A percentile compares a stretch with the other conserved stretches of the same genome.
These are phyloP conservation scores for Penicillium daleae DNA, from an alignment of 495 filamentous ascomycete genomes.

Conservation along the genomic window DNA sequence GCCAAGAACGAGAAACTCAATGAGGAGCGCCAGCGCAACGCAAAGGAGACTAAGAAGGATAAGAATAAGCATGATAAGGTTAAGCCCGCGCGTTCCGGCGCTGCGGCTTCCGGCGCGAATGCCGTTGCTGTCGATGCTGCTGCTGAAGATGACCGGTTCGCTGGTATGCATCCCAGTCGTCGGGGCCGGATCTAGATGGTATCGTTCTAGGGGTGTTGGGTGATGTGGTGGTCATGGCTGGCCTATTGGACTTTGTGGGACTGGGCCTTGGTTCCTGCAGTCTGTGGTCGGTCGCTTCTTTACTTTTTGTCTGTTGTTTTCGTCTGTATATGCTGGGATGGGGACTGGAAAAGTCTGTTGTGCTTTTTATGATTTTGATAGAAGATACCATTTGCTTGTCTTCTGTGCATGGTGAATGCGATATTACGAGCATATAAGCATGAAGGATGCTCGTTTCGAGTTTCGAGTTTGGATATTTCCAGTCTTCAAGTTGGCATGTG, in stretches of 20 bases:
- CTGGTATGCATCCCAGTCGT: constrained; percentile 63
- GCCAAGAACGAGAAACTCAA: constrained; percentile 87
- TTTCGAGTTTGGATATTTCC: not conserved
- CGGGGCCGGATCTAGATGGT: constrained; percentile 47
- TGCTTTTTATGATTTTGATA: constrained; percentile 22
- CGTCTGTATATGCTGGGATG: constrained; percentile 13
- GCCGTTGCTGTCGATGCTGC: constrained; percentile 23
- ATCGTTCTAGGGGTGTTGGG: not conserved
- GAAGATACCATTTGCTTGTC: constrained; percentile 24
- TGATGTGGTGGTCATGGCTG: constrained; percentile 2
- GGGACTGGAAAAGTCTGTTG: constrained; percentile 16
- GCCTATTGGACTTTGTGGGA: too few species aligned
- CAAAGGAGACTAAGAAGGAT: constrained; percentile 54
- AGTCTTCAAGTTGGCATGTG: not conserved
- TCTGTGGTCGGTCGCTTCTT: too few species aligned
- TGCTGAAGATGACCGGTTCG: constrained; percentile 40
- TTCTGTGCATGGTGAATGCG: constrained; percentile 19
- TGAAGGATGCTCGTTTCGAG: not conserved
- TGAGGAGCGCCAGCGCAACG: constrained; percentile 70
- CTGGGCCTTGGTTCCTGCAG: not conserved
- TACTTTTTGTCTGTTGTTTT: not conserved
- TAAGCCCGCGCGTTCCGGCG: constrained; percentile 6
- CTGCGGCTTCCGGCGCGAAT: constrained; percentile 25
- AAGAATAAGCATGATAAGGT: constrained; percentile 43
- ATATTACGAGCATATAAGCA: constrained; percentile 4